Evolutionary conservation across 306 rosid species (phyloP), one percentile per base, ranked within the genome.

Genomic region (Fagus crenata): DNA sequence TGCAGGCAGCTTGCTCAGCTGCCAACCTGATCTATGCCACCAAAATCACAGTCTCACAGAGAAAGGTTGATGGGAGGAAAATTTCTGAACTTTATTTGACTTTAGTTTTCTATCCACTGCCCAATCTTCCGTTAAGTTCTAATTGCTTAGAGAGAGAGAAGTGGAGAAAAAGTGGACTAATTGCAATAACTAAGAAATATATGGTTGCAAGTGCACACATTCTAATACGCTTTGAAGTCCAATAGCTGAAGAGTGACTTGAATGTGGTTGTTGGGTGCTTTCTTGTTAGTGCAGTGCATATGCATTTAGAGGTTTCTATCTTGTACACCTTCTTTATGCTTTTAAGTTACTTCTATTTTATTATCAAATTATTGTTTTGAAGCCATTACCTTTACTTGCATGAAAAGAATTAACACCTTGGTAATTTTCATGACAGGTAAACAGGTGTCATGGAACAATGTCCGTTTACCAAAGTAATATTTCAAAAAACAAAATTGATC

Each of bases 391-490:
- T 51, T 77, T 64, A 51, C 32, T 78, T 73, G 61, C 73, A 15
- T 15, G 46, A 33, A 35, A 78, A 55, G 63, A 42, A 60, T 43
- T 72, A 64, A 81, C 76, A 68, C 75, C 80, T 71, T 54, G 28
- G 28, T 31, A 17, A 49, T 67, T 72, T 72, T 68, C 73, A 51
- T 67, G 78, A 75, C 87, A 95, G 98, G 79, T 83, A 77, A 87
- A 92, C 89, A 89, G 89, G 89, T 87, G 78, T 76, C 93, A 42
- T 4, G 98, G 98, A 79, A 92, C 96, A 1, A 81, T 89, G 79
- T 86, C 92, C 35, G 98, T 90, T 78, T 88, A 92, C 79, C 84
- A 90, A 58, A 86, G 82, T 84, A 92, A 92, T 79, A 86, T 95
- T 85, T 86, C 93, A 46, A 90, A 85, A 79, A 87, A 89, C 87